A percentile compares a stretch with the other conserved stretches of the same genome.
These are phyloP conservation scores for Rhodofomes roseus DNA, from an alignment of 1,284 basidiomycete genomes.

Conservation along the genomic window DNA sequence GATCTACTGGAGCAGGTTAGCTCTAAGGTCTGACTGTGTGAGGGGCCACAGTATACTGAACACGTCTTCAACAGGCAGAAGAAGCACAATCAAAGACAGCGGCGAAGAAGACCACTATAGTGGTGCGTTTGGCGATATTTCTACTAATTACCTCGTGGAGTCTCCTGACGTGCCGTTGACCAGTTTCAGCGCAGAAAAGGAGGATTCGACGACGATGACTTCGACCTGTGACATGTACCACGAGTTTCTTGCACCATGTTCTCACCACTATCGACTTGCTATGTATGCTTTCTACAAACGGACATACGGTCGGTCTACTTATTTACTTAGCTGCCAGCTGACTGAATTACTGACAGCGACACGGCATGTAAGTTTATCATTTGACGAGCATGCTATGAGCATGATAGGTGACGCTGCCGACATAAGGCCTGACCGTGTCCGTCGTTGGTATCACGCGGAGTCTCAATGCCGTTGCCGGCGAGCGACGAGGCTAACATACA, in stretches of 20 bases:
- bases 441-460: background rate
- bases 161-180: background rate
- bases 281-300: background rate
- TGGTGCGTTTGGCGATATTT: slow-evolving; percentile 53
- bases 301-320: too few species aligned
- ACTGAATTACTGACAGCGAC: too few species aligned
- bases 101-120: slow-evolving; percentile 61
- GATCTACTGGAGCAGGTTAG: slow-evolving; percentile 88
- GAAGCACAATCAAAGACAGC: slow-evolving; percentile 53
- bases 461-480: background rate
- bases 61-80: slow-evolving; percentile 50
- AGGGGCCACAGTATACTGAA: background rate
- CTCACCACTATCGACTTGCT: slow-evolving; percentile 1
- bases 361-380: background rate
- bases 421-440: background rate
- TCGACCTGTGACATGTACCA: slow-evolving; percentile 47
- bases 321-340: too few species aligned
- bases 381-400: background rate
- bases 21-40: slow-evolving; percentile 1
- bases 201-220: slow-evolving; percentile 69
- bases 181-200: slow-evolving; percentile 72
- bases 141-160: background rate
- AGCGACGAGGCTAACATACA: background rate
- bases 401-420: background rate
- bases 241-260: slow-evolving; percentile 2